Percentiles rank a stretch among this genome's conserved stretches.
phyloP scores from a whole-genome alignment of 305 asterid species.

The Fraxinus nigra region DNA sequence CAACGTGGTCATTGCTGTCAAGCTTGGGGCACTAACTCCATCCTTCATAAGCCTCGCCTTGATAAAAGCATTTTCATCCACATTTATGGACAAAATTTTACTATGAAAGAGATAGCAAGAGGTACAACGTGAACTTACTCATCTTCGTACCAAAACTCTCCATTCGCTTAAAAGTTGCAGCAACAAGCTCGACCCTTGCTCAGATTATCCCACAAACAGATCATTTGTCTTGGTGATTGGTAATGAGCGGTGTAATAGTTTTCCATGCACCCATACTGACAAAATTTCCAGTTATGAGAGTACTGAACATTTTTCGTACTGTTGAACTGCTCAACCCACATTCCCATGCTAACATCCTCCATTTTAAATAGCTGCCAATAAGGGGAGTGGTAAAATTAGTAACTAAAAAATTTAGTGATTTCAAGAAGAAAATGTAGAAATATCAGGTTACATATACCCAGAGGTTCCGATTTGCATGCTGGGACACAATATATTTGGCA shows the following conservation, averaged over 20 bases:
- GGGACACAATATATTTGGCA: slow-evolving; percentile 62
- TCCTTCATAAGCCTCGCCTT: not conserved
- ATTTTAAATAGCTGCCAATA: slow-evolving; percentile 77
- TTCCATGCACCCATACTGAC: slow-evolving; percentile 90
- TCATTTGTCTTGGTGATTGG: slow-evolving; percentile 94
- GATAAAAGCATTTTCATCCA: not conserved
- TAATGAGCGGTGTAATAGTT: slow-evolving; percentile 92
- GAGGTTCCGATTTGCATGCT: slow-evolving; percentile 56
- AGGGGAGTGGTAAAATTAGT: not conserved
- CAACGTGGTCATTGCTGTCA: not conserved
- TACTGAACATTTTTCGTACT: slow-evolving; percentile 60
- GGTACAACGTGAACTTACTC: not conserved
- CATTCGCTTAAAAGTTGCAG: slow-evolving; percentile 60
- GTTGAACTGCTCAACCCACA: slow-evolving; percentile 96
- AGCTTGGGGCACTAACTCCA: not conserved
- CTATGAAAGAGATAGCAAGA: not conserved
- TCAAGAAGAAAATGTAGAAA: slow-evolving; percentile 10
- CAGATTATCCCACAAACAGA: slow-evolving; percentile 85
- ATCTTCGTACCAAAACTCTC: not conserved
- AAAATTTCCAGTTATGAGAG: slow-evolving; percentile 80
- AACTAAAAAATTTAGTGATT: not conserved
- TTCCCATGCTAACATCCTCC: slow-evolving; percentile 99
- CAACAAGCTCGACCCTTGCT: slow-evolving; percentile 68
- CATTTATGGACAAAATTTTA: slow-evolving; percentile 1
- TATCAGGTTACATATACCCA: slow-evolving; percentile 51